Percentiles rank a stretch among this genome's conserved stretches.
Conservation (phyloP, 371 early-diverging fungal genomes). For the Rhizopus delemar region DNA sequence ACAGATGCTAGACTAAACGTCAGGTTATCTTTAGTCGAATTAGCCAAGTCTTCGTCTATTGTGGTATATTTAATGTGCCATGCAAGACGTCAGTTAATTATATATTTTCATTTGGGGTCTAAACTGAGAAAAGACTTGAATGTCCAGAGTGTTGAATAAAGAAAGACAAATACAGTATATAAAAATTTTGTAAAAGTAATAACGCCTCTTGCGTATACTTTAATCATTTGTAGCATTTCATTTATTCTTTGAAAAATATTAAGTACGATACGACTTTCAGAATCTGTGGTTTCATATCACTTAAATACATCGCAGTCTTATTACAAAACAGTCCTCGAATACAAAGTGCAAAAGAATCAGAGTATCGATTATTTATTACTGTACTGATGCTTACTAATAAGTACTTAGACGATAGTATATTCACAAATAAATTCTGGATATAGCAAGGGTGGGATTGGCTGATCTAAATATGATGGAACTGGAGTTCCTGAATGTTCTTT, state of each 20-base stretch:
- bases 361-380: slow-evolving; percentile 75
- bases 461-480: slow-evolving; percentile 70
- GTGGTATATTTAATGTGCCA: slow-evolving; percentile 67
- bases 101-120: slow-evolving; percentile 33
- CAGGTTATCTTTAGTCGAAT: slow-evolving; percentile 32
- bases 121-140: slow-evolving; percentile 8
- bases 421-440: slow-evolving; percentile 71
- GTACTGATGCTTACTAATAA: slow-evolving; percentile 75
- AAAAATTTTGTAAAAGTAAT: slow-evolving; percentile 54
- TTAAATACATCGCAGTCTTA: slow-evolving; percentile 63
- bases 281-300: slow-evolving; percentile 57
- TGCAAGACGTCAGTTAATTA: slow-evolving; percentile 43
- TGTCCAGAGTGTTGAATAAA: slow-evolving; percentile 15
- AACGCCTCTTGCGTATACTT: neutral
- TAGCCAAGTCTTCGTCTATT: slow-evolving; percentile 61
- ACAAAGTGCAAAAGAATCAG: slow-evolving; percentile 70
- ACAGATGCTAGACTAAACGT: slow-evolving; percentile 29
- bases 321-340: slow-evolving; percentile 58
- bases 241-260: slow-evolving; percentile 33
- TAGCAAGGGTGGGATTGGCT: slow-evolving; percentile 58
- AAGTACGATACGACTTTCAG: slow-evolving; percentile 62
- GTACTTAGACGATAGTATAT: slow-evolving; percentile 68
- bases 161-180: slow-evolving; percentile 45
- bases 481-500: slow-evolving; percentile 63
- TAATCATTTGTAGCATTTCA: too few species aligned